A percentile compares a stretch with the other conserved stretches of the same genome.
phyloP scores from a whole-genome alignment of 176 grass and related monocot species.

The Carex cristatella region DNA sequence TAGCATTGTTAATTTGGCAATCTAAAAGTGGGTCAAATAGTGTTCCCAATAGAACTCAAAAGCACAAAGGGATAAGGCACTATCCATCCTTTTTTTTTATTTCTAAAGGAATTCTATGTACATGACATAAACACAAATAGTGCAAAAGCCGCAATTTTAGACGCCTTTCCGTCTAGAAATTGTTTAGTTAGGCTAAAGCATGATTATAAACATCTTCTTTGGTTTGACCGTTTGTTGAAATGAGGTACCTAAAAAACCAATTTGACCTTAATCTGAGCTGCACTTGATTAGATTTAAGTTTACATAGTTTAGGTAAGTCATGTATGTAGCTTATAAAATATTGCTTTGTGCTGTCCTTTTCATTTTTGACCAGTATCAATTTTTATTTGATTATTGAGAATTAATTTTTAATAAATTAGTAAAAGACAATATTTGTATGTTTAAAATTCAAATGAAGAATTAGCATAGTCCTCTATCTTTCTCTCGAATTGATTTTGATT shows the following conservation, averaged over 20 bases:
- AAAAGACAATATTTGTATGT: too few relatives aligned
- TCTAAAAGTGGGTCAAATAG: slow-evolving; percentile 4
- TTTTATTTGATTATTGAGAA: too few relatives aligned
- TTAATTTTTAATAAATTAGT: too few relatives aligned
- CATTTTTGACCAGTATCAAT: not conserved
- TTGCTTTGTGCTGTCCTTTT: not conserved
- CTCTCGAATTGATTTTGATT: too few relatives aligned
- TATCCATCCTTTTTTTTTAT: not conserved
- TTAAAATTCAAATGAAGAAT: too few relatives aligned
- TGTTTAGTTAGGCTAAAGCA: not conserved
- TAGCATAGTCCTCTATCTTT: too few relatives aligned
- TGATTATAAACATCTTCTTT: not conserved
- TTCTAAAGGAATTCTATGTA: not conserved
- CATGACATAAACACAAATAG: not conserved
- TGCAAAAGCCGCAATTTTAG: not conserved
- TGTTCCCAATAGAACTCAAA: slow-evolving; percentile 19
- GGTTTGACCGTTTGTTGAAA: not conserved
- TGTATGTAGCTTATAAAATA: not conserved
- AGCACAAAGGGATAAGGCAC: slow-evolving; percentile 21
- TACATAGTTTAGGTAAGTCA: not conserved
- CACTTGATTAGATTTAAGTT: not conserved
- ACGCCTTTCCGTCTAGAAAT: slow-evolving; percentile 2
- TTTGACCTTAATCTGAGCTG: not conserved
- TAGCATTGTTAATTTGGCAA: not conserved
- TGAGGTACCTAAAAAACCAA: not conserved